phyloP scores from a whole-genome alignment of 2,329 filamentous ascomycete genomes.

The Aureobasidium lini region DNA sequence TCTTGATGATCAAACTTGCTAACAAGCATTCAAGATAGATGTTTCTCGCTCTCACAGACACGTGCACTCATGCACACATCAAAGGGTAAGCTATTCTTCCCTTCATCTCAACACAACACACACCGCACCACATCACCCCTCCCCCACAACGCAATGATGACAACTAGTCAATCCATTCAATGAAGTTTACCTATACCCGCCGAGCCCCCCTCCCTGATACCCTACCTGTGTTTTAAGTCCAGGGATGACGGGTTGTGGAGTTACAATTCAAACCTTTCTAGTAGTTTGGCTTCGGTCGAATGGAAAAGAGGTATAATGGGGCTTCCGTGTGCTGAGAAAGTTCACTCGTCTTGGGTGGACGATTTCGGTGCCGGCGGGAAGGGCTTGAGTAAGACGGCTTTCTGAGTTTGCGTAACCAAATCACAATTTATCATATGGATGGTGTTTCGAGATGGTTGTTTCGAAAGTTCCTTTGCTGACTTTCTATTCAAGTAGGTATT shows the following conservation, averaged over 20 bases:
- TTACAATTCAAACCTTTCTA: constrained; percentile 19
- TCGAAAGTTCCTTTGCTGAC: not conserved
- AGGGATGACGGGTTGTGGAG: constrained; percentile 35
- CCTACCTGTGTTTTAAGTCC: constrained; percentile 24
- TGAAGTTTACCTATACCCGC: constrained; percentile 27
- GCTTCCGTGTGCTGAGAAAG: constrained; percentile 26
- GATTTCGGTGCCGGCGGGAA: constrained; percentile 28
- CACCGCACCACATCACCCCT: too few relatives aligned
- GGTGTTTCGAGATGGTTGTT: too few relatives aligned
- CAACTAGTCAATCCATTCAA: constrained; percentile 35
- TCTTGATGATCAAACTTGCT: not conserved
- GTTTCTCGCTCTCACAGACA: not conserved
- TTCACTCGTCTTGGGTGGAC: constrained; percentile 29
- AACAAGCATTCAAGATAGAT: constrained; percentile 5
- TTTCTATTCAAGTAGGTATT: constrained; percentile 5
- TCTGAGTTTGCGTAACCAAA: constrained; percentile 21
- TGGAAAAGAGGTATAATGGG: constrained; percentile 20
- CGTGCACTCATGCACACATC: not conserved
- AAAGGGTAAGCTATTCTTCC: constrained; percentile 16
- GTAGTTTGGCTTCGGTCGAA: constrained; percentile 15
- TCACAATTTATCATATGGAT: not conserved
- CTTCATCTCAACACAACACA: not conserved
- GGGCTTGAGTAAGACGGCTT: constrained; percentile 34
- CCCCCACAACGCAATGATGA: constrained; percentile 26
- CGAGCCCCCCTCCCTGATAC: constrained; percentile 32